A percentile compares a stretch with the other conserved stretches of the same genome.
Evolutionary conservation across 208 protist species (phyloP).

Genomic region (Balamuthia mandrillaris): DNA sequence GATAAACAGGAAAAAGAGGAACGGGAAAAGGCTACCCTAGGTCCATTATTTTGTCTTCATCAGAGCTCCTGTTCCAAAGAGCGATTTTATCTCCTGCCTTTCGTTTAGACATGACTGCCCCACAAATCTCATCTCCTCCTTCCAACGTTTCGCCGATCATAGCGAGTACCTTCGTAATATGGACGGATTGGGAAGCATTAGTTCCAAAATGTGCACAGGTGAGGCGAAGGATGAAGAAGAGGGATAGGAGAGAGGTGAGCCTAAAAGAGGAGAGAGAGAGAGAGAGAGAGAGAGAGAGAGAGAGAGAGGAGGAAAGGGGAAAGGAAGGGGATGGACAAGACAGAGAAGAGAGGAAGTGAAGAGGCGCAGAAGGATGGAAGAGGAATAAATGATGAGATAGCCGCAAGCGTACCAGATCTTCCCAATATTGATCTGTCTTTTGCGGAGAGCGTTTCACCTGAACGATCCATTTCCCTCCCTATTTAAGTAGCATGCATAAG

Average conservation of each 20-base stretch:
- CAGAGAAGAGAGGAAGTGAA: neutral
- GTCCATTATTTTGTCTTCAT: conserved; percentile 36
- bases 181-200: no score
- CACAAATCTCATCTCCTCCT: conserved; percentile 64
- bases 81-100: conserved; percentile 61
- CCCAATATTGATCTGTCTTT: conserved; percentile 65
- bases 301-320: neutral
- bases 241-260: no score
- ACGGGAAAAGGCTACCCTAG: no score
- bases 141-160: conserved; percentile 72
- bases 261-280: neutral
- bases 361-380: neutral
- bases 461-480: conserved; percentile 77
- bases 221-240: no score
- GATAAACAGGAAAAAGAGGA: no score
- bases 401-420: conserved; percentile 67
- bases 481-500: conserved; percentile 62
- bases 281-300: neutral
- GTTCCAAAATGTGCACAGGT: no score
- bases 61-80: conserved; percentile 56
- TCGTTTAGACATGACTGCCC: conserved; percentile 54
- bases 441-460: conserved; percentile 64
- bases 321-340: neutral
- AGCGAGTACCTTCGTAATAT: conserved; percentile 63
- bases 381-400: no score